Conservation (phyloP, 768 basidiomycete genomes). For the Hortiboletus flavorubellus region DNA sequence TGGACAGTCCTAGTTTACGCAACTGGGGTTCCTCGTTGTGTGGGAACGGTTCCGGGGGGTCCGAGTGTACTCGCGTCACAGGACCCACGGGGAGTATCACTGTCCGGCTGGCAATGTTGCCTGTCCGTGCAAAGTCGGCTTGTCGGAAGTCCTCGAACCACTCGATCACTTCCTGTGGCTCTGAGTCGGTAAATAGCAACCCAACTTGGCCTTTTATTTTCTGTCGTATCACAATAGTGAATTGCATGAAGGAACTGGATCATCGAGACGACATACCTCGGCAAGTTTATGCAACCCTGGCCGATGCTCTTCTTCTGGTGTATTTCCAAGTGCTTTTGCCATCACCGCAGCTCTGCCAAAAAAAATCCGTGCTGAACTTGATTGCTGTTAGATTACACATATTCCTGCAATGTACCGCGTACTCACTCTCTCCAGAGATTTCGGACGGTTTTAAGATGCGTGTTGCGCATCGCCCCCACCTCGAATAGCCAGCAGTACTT, state of each 20-base stretch:
- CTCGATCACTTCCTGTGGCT: conserved; percentile 85
- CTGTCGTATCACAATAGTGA: conserved; percentile 38
- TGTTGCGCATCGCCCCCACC: conserved; percentile 93
- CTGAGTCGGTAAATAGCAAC: conserved; percentile 85
- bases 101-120: conserved; percentile 72
- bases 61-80: conserved; percentile 74
- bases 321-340: conserved; percentile 91
- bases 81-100: conserved; percentile 81
- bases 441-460: conserved; percentile 90
- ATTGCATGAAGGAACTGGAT: neutral
- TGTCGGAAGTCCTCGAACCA: conserved; percentile 93
- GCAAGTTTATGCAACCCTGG: conserved; percentile 77
- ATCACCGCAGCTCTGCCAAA: conserved; percentile 87
- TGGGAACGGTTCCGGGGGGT: conserved; percentile 86
- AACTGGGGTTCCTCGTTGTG: conserved; percentile 98
- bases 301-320: conserved; percentile 82
- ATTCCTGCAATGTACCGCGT: neutral
- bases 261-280: conserved; percentile 49
- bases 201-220: conserved; percentile 95
- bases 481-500: conserved; percentile 94
- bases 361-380: conserved; percentile 76
- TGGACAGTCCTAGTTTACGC: conserved; percentile 85
- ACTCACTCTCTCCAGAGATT: conserved; percentile 90
- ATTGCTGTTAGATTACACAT: conserved; percentile 4
- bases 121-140: conserved; percentile 88